phyloP scores from a whole-genome alignment of 1,284 basidiomycete genomes.

The Sphagnurus paluster region DNA sequence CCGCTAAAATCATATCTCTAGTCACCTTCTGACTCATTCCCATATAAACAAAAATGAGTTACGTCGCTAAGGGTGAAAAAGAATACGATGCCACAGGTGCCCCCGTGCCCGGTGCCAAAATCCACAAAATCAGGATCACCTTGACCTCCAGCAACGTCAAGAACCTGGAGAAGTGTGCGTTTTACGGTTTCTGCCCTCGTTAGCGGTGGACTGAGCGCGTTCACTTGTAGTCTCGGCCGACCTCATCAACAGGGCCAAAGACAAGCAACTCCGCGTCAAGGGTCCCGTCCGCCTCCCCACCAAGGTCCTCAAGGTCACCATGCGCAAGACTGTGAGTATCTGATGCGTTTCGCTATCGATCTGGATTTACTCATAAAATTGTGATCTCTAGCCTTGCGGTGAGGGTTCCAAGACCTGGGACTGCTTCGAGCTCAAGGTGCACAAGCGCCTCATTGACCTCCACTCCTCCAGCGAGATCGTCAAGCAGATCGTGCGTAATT shows the following conservation, averaged over 20 bases:
- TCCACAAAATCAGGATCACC: slow-evolving; percentile 99
- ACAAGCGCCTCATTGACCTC: slow-evolving; percentile 99
- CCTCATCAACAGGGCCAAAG: slow-evolving; percentile 98
- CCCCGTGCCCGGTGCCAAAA: slow-evolving; percentile 83
- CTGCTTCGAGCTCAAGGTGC: slow-evolving; percentile 98
- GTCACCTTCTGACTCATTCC: slow-evolving; percentile 79
- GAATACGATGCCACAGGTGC: slow-evolving; percentile 95
- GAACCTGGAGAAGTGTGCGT: slow-evolving; percentile 97
- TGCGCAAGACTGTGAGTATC: slow-evolving; percentile 88
- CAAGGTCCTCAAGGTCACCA: slow-evolving; percentile 98
- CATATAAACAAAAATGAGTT: slow-evolving; percentile 74
- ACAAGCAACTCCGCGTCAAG: slow-evolving; percentile 99
- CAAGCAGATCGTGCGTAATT: slow-evolving; percentile 91
- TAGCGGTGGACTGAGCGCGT: neutral
- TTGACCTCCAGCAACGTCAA: slow-evolving; percentile 97
- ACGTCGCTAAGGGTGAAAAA: slow-evolving; percentile 99
- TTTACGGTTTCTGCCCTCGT: neutral
- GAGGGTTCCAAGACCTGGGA: slow-evolving; percentile 99
- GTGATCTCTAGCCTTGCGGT: slow-evolving; percentile 83
- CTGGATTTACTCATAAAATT: slow-evolving; percentile 2
- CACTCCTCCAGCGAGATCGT: slow-evolving; percentile 99
- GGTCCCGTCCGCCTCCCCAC: slow-evolving; percentile 99
- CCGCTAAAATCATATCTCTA: slow-evolving; percentile 24
- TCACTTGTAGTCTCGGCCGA: slow-evolving; percentile 82
- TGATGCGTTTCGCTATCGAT: neutral